Evolutionary conservation across 805 yeast species (phyloP).

Genomic region (Phaffomyces thermotolerans): DNA sequence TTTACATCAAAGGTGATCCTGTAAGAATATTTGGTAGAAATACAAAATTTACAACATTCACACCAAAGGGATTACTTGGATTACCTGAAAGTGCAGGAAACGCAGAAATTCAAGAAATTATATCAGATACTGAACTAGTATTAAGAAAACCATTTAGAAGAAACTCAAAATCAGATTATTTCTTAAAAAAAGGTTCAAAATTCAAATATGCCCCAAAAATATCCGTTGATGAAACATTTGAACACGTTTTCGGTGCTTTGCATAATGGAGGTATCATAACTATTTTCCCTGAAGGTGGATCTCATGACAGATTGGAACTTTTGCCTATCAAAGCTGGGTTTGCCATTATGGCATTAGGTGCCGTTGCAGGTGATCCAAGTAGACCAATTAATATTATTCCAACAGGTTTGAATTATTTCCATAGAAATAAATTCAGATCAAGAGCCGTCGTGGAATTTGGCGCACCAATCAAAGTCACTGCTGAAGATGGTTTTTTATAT

Average conservation of each 20-base stretch:
- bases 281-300: slow-evolving; percentile 96
- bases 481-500: slow-evolving; percentile 57
- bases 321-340: slow-evolving; percentile 95
- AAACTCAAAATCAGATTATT: slow-evolving; percentile 36
- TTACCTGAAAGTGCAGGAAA: slow-evolving; percentile 76
- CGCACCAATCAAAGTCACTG: slow-evolving; percentile 63
- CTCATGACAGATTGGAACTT: slow-evolving; percentile 88
- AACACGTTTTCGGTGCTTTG: slow-evolving; percentile 75
- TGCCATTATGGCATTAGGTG: slow-evolving; percentile 95
- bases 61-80: slow-evolving; percentile 58
- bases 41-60: slow-evolving; percentile 59
- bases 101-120: slow-evolving; percentile 57
- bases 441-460: slow-evolving; percentile 95
- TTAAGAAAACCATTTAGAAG: slow-evolving; percentile 61
- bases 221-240: slow-evolving; percentile 76
- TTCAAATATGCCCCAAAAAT: slow-evolving; percentile 75
- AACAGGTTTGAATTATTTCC: slow-evolving; percentile 94
- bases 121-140: slow-evolving; percentile 63
- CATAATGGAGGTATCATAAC: slow-evolving; percentile 77
- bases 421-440: slow-evolving; percentile 87
- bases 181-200: slow-evolving; percentile 48
- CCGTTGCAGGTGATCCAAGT: slow-evolving; percentile 68
- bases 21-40: slow-evolving; percentile 50
- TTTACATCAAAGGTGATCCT: slow-evolving; percentile 47
- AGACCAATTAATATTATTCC: slow-evolving; percentile 84